Evolutionary conservation across 495 filamentous ascomycete species (phyloP), one percentile per base, ranked within the genome.

Genomic region (Neurospora tetrasperma): DNA sequence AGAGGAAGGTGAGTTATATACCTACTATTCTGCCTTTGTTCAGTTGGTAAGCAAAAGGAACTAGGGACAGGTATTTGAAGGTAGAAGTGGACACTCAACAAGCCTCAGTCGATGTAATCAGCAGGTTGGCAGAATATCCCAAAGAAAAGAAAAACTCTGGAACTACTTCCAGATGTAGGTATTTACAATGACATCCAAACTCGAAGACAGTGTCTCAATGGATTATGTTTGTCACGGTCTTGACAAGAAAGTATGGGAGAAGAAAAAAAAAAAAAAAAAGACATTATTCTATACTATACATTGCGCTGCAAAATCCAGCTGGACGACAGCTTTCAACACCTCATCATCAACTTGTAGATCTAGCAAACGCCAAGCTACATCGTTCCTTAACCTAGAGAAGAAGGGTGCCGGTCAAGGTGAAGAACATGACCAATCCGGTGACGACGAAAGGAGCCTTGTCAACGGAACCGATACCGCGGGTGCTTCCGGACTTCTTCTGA

Each of bases 391-490:
- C 9, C 75, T 85, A 90, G 76, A 90, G 76, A 38, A 94, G 76
- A 44, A 89, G 78, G 42, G 90, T 89, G 42, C 92, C 92, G 62
- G 90, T 83, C 27, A 94, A 70, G 27, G 88, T 88, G 69, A 91
- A 90, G 31, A 86, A 66, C 9, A 87, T 74, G 20, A 89, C 89
- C 46, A 90, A 77, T 4, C 85, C 78, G 5, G 86, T 83, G 69
- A 91, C 79, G 38, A 86, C 75, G 43, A 91, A 74, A 72, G 90
- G 86, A 46, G 85, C 80, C 79, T 87, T 83, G 66, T 87, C 84
- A 78, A 90, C 75, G 75, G 84, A 73, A 74, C 82, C 73, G 78
- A 82, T 16, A 11, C 43, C 66, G 83, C 78, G 75, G 79, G 82
- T 80, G 68, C 46, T 23, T 54, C 82, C 74, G 75, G 83, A 75